phyloP scores from a whole-genome alignment of 768 basidiomycete genomes.

The Glaciozyma martinii region DNA sequence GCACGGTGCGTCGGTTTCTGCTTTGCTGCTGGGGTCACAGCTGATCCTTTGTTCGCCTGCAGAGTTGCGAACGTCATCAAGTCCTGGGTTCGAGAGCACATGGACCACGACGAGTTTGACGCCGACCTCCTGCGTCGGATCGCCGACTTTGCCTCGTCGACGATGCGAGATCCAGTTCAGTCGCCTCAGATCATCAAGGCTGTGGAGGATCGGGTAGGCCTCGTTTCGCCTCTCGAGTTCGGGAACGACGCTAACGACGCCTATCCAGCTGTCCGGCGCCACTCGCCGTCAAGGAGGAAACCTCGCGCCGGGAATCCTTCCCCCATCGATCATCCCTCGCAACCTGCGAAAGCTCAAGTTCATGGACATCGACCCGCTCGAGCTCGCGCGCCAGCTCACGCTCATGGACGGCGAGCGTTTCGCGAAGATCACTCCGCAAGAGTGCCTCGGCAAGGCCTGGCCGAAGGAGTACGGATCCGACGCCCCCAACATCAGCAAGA shows the following conservation, averaged over 20 bases:
- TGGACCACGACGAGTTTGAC: conserved; percentile 63
- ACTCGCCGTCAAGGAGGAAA: conserved; percentile 22
- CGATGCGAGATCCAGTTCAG: conserved; percentile 26
- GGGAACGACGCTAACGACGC: not conserved
- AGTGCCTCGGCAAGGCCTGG: conserved; percentile 69
- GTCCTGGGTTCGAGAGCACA: conserved; percentile 76
- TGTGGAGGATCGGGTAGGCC: conserved; percentile 31
- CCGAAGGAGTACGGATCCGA: conserved; percentile 53
- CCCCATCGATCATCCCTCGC: conserved; percentile 66
- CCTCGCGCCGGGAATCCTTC: conserved; percentile 46
- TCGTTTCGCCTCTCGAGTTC: not conserved
- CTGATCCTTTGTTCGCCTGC: not conserved
- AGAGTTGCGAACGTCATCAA: conserved; percentile 87
- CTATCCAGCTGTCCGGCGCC: conserved; percentile 17
- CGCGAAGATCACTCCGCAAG: conserved; percentile 76
- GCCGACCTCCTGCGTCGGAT: conserved; percentile 66
- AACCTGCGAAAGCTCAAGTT: conserved; percentile 66
- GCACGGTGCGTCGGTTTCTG: conserved; percentile 53
- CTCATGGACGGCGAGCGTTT: conserved; percentile 80
- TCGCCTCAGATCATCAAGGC: conserved; percentile 31
- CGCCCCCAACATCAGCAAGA: conserved; percentile 65
- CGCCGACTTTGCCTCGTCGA: conserved; percentile 54
- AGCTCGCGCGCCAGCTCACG: conserved; percentile 85
- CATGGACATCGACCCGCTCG: conserved; percentile 74
- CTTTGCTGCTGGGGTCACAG: not conserved